These are phyloP conservation scores for Casuarina glauca DNA, from an alignment of 306 rosid genomes.

Conservation along the genomic window DNA sequence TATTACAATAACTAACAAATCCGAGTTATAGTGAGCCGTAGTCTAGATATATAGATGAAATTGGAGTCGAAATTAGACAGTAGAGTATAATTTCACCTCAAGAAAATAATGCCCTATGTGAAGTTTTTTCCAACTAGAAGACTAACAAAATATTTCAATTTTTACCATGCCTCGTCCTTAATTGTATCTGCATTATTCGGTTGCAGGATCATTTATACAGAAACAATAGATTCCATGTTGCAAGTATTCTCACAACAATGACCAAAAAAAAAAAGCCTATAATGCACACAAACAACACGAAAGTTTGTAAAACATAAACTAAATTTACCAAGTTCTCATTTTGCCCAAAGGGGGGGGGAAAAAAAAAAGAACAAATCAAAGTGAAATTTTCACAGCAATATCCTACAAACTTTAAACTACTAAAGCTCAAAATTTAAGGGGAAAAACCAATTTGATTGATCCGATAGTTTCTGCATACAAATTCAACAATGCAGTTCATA, in stretches of 20 bases:
- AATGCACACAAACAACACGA: not conserved
- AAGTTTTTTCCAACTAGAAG: too few relatives aligned
- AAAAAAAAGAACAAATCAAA: not conserved
- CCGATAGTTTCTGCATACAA: not conserved
- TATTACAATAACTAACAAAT: too few relatives aligned
- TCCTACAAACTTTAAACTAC: not conserved
- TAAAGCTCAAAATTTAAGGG: not conserved
- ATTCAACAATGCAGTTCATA: not conserved
- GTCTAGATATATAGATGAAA: too few relatives aligned
- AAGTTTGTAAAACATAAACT: not conserved
- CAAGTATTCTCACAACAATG: not conserved
- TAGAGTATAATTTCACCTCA: too few relatives aligned
- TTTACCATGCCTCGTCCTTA: not conserved
- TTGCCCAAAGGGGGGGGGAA: not conserved
- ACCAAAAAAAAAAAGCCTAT: not conserved
- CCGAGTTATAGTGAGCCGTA: too few relatives aligned
- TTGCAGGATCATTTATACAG: not conserved
- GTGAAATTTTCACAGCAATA: not conserved
- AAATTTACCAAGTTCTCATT: not conserved
- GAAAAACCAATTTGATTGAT: not conserved
- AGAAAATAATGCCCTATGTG: too few relatives aligned
- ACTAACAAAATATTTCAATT: too few relatives aligned
- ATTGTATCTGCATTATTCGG: not conserved
- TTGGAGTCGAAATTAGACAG: too few relatives aligned
- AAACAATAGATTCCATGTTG: not conserved